A percentile compares a stretch with the other conserved stretches of the same genome.
These are phyloP conservation scores for Schwanniomyces sp. DNA, from an alignment of 805 yeast species.

Conservation along the genomic window DNA sequence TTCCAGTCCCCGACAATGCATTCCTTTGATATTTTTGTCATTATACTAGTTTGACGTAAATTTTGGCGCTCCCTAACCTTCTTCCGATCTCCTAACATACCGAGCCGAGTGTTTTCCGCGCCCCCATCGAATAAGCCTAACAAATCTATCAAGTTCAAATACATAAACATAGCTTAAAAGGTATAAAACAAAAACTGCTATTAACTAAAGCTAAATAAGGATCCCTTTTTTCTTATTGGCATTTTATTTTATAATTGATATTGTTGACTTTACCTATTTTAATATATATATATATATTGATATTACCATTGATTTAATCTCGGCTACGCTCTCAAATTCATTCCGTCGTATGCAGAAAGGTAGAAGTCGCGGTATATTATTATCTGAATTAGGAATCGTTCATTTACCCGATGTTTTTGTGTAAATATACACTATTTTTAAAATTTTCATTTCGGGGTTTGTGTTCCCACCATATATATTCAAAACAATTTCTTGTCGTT, in stretches of 20 bases:
- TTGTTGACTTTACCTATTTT: too few species aligned
- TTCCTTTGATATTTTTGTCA: neutral
- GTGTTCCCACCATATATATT: slow-evolving; percentile 1
- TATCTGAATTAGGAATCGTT: neutral
- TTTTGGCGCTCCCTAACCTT: neutral
- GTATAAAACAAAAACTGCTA: too few species aligned
- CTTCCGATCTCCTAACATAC: neutral
- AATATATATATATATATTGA: too few species aligned
- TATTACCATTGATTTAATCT: neutral
- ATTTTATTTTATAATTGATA: too few species aligned
- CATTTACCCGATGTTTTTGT: neutral
- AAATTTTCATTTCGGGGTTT: neutral
- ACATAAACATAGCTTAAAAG: too few species aligned
- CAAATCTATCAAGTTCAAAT: too few species aligned
- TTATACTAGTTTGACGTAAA: neutral
- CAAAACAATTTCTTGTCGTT: neutral
- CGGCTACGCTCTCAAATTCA: neutral
- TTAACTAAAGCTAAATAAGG: too few species aligned
- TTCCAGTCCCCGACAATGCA: neutral
- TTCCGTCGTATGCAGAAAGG: neutral
- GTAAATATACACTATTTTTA: neutral
- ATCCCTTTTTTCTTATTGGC: too few species aligned
- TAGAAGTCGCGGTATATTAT: neutral
- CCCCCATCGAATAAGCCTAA: too few species aligned
- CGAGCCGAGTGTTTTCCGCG: too few species aligned